Evolutionary conservation across 1,139 yeast species (phyloP).

Genomic region (Kluyveromyces sp.): DNA sequence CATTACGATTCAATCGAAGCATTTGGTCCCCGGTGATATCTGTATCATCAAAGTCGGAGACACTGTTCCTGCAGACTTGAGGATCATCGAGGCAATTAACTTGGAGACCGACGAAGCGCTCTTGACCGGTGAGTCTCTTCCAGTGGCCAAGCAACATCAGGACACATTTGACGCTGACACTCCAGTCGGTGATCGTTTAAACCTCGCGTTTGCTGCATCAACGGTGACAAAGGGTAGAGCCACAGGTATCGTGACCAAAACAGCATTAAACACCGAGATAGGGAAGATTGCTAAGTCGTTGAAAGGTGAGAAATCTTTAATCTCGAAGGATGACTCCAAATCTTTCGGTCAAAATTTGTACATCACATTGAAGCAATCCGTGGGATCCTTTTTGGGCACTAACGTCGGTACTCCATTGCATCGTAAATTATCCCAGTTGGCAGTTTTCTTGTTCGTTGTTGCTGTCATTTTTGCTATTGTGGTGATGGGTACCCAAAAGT

Average conservation of each 20-base stretch:
- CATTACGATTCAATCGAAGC: conserved; percentile 69
- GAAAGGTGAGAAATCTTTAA: conserved; percentile 84
- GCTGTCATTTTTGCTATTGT: conserved; percentile 83
- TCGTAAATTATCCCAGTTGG: conserved; percentile 87
- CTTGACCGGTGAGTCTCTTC: conserved; percentile 89
- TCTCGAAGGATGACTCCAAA: conserved; percentile 41
- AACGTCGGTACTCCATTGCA: conserved; percentile 87
- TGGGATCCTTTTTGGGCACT: conserved; percentile 68
- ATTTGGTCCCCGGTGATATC: conserved; percentile 93
- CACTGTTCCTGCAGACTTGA: conserved; percentile 88
- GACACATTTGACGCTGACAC: conserved; percentile 34
- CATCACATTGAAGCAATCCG: conserved; percentile 41
- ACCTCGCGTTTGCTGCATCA: conserved; percentile 93
- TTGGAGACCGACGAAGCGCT: conserved; percentile 85
- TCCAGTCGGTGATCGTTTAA: conserved; percentile 61
- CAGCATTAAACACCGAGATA: conserved; percentile 83
- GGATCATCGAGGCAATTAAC: conserved; percentile 70
- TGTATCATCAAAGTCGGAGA: conserved; percentile 88
- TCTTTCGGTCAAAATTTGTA: conserved; percentile 30
- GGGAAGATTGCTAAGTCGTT: conserved; percentile 90
- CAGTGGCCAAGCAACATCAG: conserved; percentile 56
- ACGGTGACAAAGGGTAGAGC: conserved; percentile 94
- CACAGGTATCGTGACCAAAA: conserved; percentile 81
- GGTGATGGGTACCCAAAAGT: conserved; percentile 80
- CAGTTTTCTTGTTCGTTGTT: conserved; percentile 75